Conservation (phyloP, 2,329 filamentous ascomycete genomes). For the Cordyceps javanica region DNA sequence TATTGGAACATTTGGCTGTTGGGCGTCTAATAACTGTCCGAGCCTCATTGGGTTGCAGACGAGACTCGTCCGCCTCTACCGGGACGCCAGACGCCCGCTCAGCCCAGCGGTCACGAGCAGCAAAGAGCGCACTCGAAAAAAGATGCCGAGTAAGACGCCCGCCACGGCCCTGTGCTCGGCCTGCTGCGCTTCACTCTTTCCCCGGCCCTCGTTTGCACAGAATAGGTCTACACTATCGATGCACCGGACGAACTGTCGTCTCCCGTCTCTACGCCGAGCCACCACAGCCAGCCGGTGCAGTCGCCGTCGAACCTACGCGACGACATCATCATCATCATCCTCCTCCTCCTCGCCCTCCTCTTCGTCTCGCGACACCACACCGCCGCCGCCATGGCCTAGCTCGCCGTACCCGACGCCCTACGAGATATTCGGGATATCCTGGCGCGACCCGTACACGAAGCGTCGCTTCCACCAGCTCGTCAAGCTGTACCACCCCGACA, state of each 20-base stretch:
- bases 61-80: no score
- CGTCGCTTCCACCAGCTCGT: conserved; percentile 81
- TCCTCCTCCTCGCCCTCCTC: no score
- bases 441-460: conserved; percentile 70
- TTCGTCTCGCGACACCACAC: conserved; percentile 5
- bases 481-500: conserved; percentile 93
- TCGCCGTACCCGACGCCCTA: conserved; percentile 68
- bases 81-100: no score
- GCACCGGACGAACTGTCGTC: neutral
- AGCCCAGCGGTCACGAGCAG: neutral
- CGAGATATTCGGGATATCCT: conserved; percentile 65
- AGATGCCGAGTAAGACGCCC: conserved; percentile 2
- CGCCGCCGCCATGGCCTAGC: conserved; percentile 39
- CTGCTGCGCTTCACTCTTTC: conserved; percentile 1
- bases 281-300: neutral
- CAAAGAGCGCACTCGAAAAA: neutral
- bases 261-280: neutral
- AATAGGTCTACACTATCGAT: neutral
- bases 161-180: neutral
- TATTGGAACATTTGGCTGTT: no score
- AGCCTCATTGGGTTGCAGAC: no score
- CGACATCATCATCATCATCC: no score
- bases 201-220: neutral
- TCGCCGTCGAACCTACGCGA: conserved; percentile 8
- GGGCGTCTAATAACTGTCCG: no score